Evolutionary conservation across 2,329 filamentous ascomycete genomes (phyloP).

Genomic region (Fusarium nurragi): DNA sequence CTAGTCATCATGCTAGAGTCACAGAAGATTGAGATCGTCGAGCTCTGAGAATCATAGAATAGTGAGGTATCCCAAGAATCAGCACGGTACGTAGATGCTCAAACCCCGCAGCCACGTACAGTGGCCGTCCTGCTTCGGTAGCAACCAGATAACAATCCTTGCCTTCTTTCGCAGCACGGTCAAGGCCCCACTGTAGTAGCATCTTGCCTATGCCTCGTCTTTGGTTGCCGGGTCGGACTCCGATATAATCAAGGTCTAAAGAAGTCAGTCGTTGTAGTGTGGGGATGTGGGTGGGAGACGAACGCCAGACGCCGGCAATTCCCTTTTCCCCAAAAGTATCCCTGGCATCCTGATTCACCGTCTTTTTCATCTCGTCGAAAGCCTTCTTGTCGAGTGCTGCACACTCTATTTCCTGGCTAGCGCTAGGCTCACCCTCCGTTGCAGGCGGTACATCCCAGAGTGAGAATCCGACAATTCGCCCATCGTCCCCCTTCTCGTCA

Average conservation of each 20-base stretch:
- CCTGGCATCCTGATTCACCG: constrained; percentile 2
- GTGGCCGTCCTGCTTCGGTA: constrained; percentile 4
- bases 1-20: too few relatives aligned
- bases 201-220: constrained; percentile 10
- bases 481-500: background rate
- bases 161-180: background rate
- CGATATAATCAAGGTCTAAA: constrained; percentile 17
- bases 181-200: constrained; percentile 1
- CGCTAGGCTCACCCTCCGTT: background rate
- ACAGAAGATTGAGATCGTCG: background rate
- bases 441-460: constrained; percentile 12
- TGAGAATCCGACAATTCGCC: constrained; percentile 6
- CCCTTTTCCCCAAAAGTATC: constrained; percentile 2
- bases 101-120: constrained; percentile 8
- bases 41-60: constrained; percentile 7
- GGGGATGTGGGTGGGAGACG: background rate
- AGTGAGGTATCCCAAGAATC: constrained; percentile 13
- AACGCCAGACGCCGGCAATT: constrained; percentile 14
- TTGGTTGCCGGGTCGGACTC: constrained; percentile 3
- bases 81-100: background rate
- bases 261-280: background rate
- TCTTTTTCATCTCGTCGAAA: constrained; percentile 3
- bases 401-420: background rate
- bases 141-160: constrained; percentile 16
- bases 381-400: constrained; percentile 4